Conservation (phyloP, 1,284 basidiomycete species). For the Puccinia novopanici region DNA sequence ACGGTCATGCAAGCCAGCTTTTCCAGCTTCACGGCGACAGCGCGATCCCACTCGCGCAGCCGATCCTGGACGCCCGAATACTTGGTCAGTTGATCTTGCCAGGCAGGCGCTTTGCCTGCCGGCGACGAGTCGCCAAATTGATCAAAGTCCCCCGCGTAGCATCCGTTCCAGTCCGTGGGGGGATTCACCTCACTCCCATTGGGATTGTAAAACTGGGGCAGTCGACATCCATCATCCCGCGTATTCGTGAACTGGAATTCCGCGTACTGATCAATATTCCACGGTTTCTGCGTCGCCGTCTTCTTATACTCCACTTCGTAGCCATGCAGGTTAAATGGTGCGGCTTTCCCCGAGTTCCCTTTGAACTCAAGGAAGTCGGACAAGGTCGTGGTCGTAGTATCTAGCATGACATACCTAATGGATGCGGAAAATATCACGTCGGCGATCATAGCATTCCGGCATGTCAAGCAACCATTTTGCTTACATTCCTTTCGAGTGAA, state of each 20-base stretch:
- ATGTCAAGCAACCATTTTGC: background rate
- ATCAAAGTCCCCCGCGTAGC: constrained; percentile 79
- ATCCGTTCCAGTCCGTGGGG: constrained; percentile 67
- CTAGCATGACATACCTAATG: constrained; percentile 73
- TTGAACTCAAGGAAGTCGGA: constrained; percentile 78
- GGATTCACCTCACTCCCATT: constrained; percentile 67
- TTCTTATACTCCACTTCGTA: constrained; percentile 73
- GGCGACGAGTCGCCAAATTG: constrained; percentile 93
- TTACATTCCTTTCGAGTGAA: constrained; percentile 75
- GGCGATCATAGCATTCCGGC: background rate
- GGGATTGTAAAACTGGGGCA: constrained; percentile 77
- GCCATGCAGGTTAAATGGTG: constrained; percentile 75
- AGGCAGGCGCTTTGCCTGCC: constrained; percentile 74
- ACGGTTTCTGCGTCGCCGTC: constrained; percentile 72
- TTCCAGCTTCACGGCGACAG: constrained; percentile 47
- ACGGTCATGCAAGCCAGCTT: constrained; percentile 52
- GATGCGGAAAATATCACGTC: background rate
- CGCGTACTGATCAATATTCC: constrained; percentile 78
- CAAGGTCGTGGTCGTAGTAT: constrained; percentile 90
- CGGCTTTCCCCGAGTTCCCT: constrained; percentile 75
- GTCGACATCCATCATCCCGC: constrained; percentile 71
- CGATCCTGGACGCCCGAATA: constrained; percentile 69
- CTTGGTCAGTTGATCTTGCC: constrained; percentile 85
- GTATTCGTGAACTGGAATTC: constrained; percentile 70
- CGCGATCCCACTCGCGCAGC: constrained; percentile 53